Evolutionary conservation across 495 filamentous ascomycete species (phyloP).

Genomic region (Aspergillus taichungensis): DNA sequence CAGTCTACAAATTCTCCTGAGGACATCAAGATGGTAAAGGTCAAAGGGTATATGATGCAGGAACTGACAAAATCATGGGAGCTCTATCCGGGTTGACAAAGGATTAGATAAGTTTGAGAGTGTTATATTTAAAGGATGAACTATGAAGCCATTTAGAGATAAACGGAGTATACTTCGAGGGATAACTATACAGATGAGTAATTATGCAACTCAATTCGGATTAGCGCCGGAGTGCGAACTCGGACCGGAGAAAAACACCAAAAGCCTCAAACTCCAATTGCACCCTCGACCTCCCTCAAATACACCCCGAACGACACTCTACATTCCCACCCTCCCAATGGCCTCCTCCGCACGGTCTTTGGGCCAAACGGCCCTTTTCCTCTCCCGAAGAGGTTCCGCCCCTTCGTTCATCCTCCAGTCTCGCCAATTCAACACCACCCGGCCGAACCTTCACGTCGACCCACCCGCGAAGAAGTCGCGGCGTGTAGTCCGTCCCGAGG

Average conservation of each 20-base stretch:
- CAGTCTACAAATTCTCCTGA: no score
- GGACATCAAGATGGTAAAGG: no score
- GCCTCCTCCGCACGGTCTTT: conserved; percentile 32
- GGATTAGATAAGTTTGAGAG: no score
- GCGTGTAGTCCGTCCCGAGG: conserved; percentile 24
- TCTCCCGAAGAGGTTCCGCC: conserved; percentile 22
- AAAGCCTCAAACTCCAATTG: conserved; percentile 6
- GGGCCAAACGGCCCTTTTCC: conserved; percentile 24
- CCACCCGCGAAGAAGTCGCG: conserved; percentile 27
- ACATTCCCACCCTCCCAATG: conserved; percentile 27
- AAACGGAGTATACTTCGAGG: no score
- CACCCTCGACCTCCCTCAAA: conserved; percentile 5
- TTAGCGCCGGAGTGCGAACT: conserved; percentile 12
- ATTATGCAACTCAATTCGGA: conserved; percentile 7
- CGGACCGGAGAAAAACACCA: conserved; percentile 16
- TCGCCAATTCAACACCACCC: conserved; percentile 35
- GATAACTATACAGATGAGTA: no score
- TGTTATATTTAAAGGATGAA: not conserved
- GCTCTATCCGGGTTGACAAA: no score
- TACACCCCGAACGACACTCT: not conserved
- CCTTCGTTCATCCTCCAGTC: conserved; percentile 7
- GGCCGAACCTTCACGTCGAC: conserved; percentile 26
- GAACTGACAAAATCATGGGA: no score
- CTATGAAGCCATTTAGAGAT: not conserved
- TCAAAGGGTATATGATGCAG: no score